Base-by-base conservation (phyloP, 176 grass and related monocot species). In the Urochloa ruziziensis region DNA sequence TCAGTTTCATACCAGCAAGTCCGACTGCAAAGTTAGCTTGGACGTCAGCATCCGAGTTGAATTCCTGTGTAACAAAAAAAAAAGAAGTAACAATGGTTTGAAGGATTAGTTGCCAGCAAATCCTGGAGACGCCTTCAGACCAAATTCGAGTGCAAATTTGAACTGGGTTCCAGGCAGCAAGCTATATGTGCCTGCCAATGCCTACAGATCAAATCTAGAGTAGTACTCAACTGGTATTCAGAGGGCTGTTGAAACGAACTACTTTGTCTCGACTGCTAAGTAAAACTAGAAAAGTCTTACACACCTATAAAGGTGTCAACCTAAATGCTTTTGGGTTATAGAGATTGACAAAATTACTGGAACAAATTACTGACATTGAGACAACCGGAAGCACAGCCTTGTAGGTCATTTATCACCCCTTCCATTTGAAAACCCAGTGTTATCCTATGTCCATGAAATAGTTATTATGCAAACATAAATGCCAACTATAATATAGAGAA, bases 1-100 rank as follows among this genome's bases (percentile, higher is more conserved):
- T n/a, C 1, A 56, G 24, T 79, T 57, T 11, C 49, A 25, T 84
- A 89, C 82, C 87, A 80, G 76, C 51, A 81, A 89, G 87, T 75
- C 80, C 70, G 49, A 60, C 70, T 24, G 82, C 88, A 76, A 82
- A 77, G 78, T 89, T 85, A 35, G 88, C 77, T n/a, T 89, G 77
- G 61, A 65, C 70, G 62, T 89, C 88, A 37, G 77, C 82, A 46
- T 82, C 78, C 0, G 35, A 1, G 37, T 89, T 89, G 28, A 82
- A 89, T 82, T 89, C 78, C 88, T 86, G 49, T 14, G 0, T 44
- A 4, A 71, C 23, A 84, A 67, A 84, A 1, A 65, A 48, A 44
- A 32, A 60, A 75, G 44, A n/a, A 85, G 33, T 75, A 23, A 53
- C 42, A 25, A 2, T 4, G 17, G 5, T 32, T 71, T 15, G 0